Percentiles rank a stretch among this genome's conserved stretches.
Conservation (phyloP, 345 rosid species). For the Arabidopsis arenosa region DNA sequence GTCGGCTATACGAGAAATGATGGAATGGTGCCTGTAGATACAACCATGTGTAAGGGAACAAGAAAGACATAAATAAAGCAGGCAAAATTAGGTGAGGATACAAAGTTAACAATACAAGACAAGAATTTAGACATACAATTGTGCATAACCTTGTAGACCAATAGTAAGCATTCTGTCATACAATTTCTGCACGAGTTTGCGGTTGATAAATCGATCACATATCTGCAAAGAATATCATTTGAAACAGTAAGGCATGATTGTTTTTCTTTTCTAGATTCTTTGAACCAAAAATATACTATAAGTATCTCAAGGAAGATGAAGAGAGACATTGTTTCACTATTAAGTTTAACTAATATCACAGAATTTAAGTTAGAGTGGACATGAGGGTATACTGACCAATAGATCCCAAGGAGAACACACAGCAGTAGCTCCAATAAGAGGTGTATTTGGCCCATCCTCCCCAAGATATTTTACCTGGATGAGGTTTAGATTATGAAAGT, state of each 20-base stretch:
- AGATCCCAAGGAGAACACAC: slow-evolving; percentile 96
- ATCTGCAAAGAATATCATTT: slow-evolving; percentile 53
- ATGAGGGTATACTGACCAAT: slow-evolving; percentile 64
- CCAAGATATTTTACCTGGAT: slow-evolving; percentile 95
- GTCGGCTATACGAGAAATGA: slow-evolving; percentile 78
- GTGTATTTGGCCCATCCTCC: slow-evolving; percentile 72
- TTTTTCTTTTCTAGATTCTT: background rate
- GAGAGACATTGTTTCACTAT: background rate
- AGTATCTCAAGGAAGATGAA: background rate
- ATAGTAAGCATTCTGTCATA: slow-evolving; percentile 86
- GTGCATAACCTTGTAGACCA: slow-evolving; percentile 94
- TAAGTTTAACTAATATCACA: background rate
- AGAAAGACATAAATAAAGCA: background rate
- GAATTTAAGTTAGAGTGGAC: background rate
- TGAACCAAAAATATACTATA: background rate
- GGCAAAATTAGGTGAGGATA: background rate
- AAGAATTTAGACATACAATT: slow-evolving; percentile 61
- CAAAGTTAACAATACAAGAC: slow-evolving; percentile 25
- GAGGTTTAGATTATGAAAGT: slow-evolving; percentile 1
- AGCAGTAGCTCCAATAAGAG: slow-evolving; percentile 84
- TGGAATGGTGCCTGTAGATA: slow-evolving; percentile 75
- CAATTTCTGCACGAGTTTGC: slow-evolving; percentile 66
- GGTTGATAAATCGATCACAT: slow-evolving; percentile 84
- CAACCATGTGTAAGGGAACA: slow-evolving; percentile 16
- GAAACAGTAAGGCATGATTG: slow-evolving; percentile 9